Evolutionary conservation across 1,139 yeast species (phyloP).

Genomic region (Schizosaccharomyces versatilis): DNA sequence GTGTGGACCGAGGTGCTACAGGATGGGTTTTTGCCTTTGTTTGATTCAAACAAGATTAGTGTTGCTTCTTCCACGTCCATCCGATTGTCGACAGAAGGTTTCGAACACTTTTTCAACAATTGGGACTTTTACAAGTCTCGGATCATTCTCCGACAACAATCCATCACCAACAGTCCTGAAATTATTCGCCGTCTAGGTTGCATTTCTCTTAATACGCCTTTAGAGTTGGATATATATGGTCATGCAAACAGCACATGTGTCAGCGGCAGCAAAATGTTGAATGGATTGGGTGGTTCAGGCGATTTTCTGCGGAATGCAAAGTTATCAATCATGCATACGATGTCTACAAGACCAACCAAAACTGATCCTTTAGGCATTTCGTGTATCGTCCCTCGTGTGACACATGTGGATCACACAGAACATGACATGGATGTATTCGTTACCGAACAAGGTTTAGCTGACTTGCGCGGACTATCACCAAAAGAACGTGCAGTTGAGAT

Average conservation of each 20-base stretch:
- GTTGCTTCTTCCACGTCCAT: constrained; percentile 90
- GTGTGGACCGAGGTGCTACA: constrained; percentile 98
- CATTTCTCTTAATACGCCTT: constrained; percentile 99
- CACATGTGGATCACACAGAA: constrained; percentile 93
- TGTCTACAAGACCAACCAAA: constrained; percentile 84
- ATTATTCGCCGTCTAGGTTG: constrained; percentile 89
- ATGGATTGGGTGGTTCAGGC: constrained; percentile 93
- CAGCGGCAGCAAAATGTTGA: constrained; percentile 88
- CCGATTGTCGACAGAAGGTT: constrained; percentile 77
- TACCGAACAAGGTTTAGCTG: constrained; percentile 93
- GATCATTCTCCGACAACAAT: constrained; percentile 78
- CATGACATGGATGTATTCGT: constrained; percentile 85
- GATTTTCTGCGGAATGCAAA: constrained; percentile 93
- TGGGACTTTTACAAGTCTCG: constrained; percentile 74
- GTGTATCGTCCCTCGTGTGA: constrained; percentile 83
- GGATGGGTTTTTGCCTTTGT: constrained; percentile 86
- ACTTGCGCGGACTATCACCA: constrained; percentile 83
- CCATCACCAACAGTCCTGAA: constrained; percentile 87
- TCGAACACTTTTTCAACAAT: constrained; percentile 62
- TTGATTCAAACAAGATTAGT: constrained; percentile 77
- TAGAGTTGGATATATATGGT: constrained; percentile 92
- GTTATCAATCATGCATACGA: constrained; percentile 92
- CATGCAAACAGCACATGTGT: constrained; percentile 97
- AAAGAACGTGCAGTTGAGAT: constrained; percentile 75
- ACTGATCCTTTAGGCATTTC: constrained; percentile 84